Evolutionary conservation across 179 eudicot species (phyloP), one percentile per base, ranked within the genome.

Genomic region (Carnegiea gigantea): DNA sequence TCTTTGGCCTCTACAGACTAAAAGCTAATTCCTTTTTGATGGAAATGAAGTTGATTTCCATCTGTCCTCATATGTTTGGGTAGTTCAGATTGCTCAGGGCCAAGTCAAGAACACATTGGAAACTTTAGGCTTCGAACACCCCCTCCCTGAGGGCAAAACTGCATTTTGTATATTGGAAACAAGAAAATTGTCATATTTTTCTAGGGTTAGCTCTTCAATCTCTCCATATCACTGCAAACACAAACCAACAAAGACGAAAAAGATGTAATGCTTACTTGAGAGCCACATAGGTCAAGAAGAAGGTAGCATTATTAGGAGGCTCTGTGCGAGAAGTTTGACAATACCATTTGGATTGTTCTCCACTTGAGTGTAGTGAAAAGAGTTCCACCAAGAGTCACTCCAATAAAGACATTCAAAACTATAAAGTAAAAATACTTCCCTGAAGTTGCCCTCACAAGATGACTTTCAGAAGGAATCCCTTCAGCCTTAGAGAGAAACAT

Each of bases 251-350:
- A 18, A 70, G n/a, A 8, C n/a, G n/a, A 33, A 70, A 40, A 40
- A 65, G 2, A 33, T 7, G 76, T 23, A 77, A 36, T 20, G 44
- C 95, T 92, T 92, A 95, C 99, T 85, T 91, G 86, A 95, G 90
- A 77, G 98, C 99, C 36, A 95, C 99, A 79, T 70, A 95, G 76
- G 99, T 95, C 85, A 94, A 85, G 94, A 95, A 95, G 88, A 95
- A 95, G 67, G 98, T 94, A 1, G 99, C 99, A 70, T 87, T 91
- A 5, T 78, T 84, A 6, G 99, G 74, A 95, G 96, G 80, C 95
- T 92, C 0, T 11, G 33, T 6, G 91, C 98, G 20, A 95, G 88
- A 57, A 89, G n/a, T 0, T 30, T 1, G 14, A 85, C 68, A 20
- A 82, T n/a, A 1, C 59, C 13, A 67, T 82, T 79, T 4, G 94